A percentile compares a stretch with the other conserved stretches of the same genome.
Evolutionary conservation across 129 eudicot species (phyloP).

Genomic region (Helianthus annuus): HanXRQr2.0-SUNRISE NC_035436.2:181234643-181235142

Average conservation of each 20-base stretch:
- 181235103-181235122: slow-evolving; percentile 81
- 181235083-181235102: slow-evolving; percentile 68
- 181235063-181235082: slow-evolving; percentile 76
- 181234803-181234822: neutral
- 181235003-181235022: neutral
- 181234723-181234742: too few relatives aligned
- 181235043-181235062: slow-evolving; percentile 1
- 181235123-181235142: slow-evolving; percentile 46
- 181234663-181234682: too few relatives aligned
- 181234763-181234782: too few relatives aligned
- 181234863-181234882: slow-evolving; percentile 27
- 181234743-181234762: too few relatives aligned
- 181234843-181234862: slow-evolving; percentile 41
- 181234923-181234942: slow-evolving; percentile 86
- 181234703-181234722: too few relatives aligned
- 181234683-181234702: too few relatives aligned
- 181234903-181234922: slow-evolving; percentile 69
- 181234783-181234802: too few relatives aligned
- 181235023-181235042: neutral
- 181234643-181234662: too few relatives aligned
- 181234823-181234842: neutral
- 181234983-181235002: slow-evolving; percentile 48
- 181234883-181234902: slow-evolving; percentile 35
- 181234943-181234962: slow-evolving; percentile 73
- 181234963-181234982: slow-evolving; percentile 69